Evolutionary conservation across 306 rosid genomes (phyloP).

Genomic region (Argentina anserina): DNA sequence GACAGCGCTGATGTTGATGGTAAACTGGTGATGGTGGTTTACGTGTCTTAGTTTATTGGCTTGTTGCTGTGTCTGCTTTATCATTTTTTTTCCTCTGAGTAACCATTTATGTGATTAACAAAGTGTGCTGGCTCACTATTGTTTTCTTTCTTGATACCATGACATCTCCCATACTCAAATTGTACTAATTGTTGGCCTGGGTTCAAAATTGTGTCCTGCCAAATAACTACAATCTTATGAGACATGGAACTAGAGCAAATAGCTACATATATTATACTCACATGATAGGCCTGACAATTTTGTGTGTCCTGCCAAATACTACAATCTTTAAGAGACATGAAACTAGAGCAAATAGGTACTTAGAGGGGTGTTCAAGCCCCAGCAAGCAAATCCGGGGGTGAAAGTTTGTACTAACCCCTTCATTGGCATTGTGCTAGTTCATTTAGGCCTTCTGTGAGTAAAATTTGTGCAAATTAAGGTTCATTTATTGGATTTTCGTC

Average conservation of each 20-base stretch:
- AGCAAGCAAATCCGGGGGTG: neutral
- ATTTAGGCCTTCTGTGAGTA: neutral
- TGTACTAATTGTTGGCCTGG: neutral
- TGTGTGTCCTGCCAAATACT: neutral
- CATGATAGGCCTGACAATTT: too few relatives aligned
- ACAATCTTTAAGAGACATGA: neutral
- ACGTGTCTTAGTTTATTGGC: neutral
- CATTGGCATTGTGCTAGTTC: neutral
- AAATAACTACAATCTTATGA: too few relatives aligned
- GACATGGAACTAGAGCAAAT: neutral
- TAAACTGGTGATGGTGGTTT: neutral
- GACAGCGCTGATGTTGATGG: neutral
- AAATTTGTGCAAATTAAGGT: neutral
- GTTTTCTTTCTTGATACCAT: neutral
- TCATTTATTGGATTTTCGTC: neutral
- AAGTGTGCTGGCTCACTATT: neutral
- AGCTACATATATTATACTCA: too few relatives aligned
- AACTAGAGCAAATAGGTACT: neutral
- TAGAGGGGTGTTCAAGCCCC: neutral
- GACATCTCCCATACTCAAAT: neutral
- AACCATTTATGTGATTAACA: neutral
- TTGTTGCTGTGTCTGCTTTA: neutral
- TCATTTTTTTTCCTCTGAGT: neutral
- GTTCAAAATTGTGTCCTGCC: neutral
- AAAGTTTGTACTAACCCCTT: neutral